Conservation (phyloP, 305 asterid genomes). For the Fraxinus albicans region DNA sequence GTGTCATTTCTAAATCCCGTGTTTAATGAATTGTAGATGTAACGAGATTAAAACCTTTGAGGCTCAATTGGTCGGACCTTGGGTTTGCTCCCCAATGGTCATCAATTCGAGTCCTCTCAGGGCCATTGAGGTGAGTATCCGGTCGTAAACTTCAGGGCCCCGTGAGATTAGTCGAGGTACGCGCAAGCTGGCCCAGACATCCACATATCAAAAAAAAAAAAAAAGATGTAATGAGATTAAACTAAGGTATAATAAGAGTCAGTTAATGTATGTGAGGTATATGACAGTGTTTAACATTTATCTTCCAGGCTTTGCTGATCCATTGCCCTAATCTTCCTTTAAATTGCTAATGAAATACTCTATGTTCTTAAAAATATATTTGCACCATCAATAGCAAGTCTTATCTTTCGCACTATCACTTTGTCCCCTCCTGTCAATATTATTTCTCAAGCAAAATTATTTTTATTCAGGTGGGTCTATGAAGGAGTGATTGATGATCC, state of each 20-base stretch:
- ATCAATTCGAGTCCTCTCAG: no score
- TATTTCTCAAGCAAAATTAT: conserved; percentile 24
- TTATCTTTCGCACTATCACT: conserved; percentile 15
- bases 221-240: background rate
- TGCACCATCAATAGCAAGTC: conserved; percentile 8
- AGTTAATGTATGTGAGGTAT: background rate
- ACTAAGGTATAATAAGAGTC: background rate
- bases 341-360: background rate
- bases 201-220: no score
- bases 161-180: no score
- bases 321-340: background rate
- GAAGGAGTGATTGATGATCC: conserved; percentile 99
- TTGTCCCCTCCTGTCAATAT: conserved; percentile 10
- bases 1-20: background rate
- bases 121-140: no score
- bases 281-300: background rate
- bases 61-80: no score
- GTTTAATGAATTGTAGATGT: background rate
- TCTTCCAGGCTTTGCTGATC: background rate
- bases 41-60: no score
- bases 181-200: no score
- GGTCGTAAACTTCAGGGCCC: no score
- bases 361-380: conserved; percentile 4
- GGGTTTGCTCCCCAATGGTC: no score
- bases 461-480: conserved; percentile 81